A percentile compares a stretch with the other conserved stretches of the same genome.
Evolutionary conservation across 2,329 filamentous ascomycete species (phyloP).

Genomic region (Aspergillus pseudotamarii): DNA sequence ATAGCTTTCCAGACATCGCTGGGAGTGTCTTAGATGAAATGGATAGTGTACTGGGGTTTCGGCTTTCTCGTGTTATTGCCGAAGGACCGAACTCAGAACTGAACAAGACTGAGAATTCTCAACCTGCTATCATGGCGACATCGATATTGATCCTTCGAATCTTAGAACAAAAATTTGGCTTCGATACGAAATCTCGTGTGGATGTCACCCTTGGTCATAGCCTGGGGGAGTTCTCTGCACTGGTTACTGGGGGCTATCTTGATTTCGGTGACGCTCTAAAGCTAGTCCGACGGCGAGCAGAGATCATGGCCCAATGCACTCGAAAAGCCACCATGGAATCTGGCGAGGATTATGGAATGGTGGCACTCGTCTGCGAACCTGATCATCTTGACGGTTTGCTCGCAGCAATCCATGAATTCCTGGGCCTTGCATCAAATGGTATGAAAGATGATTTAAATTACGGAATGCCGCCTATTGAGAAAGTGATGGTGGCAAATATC

Average conservation of each 20-base stretch:
- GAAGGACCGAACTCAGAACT: constrained; percentile 76
- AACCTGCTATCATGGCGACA: constrained; percentile 95
- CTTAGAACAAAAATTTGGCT: constrained; percentile 81
- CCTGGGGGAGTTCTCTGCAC: constrained; percentile 87
- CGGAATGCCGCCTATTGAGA: constrained; percentile 74
- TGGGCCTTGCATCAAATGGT: constrained; percentile 68
- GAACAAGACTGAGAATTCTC: constrained; percentile 82
- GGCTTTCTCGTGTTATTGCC: constrained; percentile 76
- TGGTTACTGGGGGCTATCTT: constrained; percentile 82
- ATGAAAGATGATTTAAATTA: constrained; percentile 68
- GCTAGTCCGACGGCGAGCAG: constrained; percentile 75
- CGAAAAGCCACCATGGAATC: constrained; percentile 64
- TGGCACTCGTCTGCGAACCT: constrained; percentile 86
- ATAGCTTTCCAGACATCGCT: constrained; percentile 79
- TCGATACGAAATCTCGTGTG: constrained; percentile 69
- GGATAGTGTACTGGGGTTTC: constrained; percentile 73
- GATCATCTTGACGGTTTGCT: constrained; percentile 72
- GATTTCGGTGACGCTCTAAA: constrained; percentile 75
- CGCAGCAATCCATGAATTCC: constrained; percentile 75
- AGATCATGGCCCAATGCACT: constrained; percentile 80
- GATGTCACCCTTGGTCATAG: constrained; percentile 89
- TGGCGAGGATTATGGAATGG: constrained; percentile 89
- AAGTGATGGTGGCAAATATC: constrained; percentile 89
- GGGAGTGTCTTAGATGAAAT: constrained; percentile 81
- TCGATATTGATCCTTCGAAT: constrained; percentile 87